These are phyloP conservation scores for Alternaria metachromatica DNA, from an alignment of 2,329 filamentous ascomycete species.

Conservation along the genomic window DNA sequence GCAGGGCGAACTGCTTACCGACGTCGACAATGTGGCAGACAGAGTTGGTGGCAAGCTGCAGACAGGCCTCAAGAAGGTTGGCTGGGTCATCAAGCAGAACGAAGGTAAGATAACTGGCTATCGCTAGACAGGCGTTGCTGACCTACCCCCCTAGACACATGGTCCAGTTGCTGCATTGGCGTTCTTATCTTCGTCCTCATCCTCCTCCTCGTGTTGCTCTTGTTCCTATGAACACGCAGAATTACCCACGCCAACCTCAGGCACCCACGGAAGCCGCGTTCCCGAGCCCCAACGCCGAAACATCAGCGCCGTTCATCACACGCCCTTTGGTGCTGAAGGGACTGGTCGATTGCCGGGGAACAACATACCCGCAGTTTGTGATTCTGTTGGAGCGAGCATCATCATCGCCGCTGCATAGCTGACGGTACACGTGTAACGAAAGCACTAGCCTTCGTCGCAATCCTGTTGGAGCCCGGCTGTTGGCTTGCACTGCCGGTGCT, in stretches of 20 bases:
- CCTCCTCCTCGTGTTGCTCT: conserved; percentile 79
- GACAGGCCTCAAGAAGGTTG: conserved; percentile 85
- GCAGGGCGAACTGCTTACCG: conserved; percentile 86
- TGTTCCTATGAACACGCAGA: conserved; percentile 60
- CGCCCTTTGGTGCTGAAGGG: conserved; percentile 1
- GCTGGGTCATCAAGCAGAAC: conserved; percentile 83
- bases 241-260: not conserved
- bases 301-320: not conserved
- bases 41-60: conserved; percentile 85
- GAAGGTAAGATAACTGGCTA: conserved; percentile 67
- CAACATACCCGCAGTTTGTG: not conserved
- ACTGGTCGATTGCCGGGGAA: not conserved
- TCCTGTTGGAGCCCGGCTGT: not conserved
- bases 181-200: conserved; percentile 88
- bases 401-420: not conserved
- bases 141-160: conserved; percentile 58
- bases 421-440: conserved; percentile 9
- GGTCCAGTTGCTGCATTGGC: conserved; percentile 89
- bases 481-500: conserved; percentile 19
- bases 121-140: not conserved
- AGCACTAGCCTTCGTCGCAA: conserved; percentile 9
- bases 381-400: not conserved
- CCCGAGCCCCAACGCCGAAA: not conserved
- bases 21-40: conserved; percentile 84
- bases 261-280: not conserved